These are phyloP conservation scores for Ceratonia siliqua DNA, from an alignment of 306 rosid species.

Conservation along the genomic window DNA sequence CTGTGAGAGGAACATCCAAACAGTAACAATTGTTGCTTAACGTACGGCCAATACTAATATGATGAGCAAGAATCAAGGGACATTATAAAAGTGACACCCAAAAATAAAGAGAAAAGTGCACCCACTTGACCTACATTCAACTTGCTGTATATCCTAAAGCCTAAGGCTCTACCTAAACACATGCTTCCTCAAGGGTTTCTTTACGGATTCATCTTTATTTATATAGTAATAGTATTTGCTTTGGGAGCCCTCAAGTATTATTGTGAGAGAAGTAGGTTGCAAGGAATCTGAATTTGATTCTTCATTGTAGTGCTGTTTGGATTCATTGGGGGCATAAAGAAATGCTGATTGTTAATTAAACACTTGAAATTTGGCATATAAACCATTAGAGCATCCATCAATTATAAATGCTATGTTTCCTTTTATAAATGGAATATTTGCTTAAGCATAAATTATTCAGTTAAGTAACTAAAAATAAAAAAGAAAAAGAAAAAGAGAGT, in stretches of 20 bases:
- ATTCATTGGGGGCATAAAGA: constrained; percentile 7
- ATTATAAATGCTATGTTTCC: not conserved
- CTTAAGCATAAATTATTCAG: not conserved
- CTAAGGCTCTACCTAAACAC: not conserved
- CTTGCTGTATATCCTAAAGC: not conserved
- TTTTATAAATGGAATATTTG: constrained; percentile 3
- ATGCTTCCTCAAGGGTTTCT: not conserved
- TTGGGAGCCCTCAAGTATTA: too few relatives aligned
- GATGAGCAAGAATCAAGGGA: not conserved
- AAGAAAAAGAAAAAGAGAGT: not conserved
- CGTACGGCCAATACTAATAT: not conserved
- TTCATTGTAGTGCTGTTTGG: not conserved
- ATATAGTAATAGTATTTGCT: not conserved
- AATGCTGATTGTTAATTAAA: constrained; percentile 22
- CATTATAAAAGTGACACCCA: not conserved
- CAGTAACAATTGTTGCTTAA: constrained; percentile 6
- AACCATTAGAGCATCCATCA: constrained; percentile 3
- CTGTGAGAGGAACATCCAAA: constrained; percentile 17
- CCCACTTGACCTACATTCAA: not conserved
- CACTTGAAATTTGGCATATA: constrained; percentile 18
- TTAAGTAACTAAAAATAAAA: not conserved
- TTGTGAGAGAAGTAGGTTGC: not conserved
- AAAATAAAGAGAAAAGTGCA: not conserved
- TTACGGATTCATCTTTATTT: not conserved
- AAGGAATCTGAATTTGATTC: constrained; percentile 37